phyloP scores from a whole-genome alignment of 805 yeast genomes.

The Candida montana region DNA sequence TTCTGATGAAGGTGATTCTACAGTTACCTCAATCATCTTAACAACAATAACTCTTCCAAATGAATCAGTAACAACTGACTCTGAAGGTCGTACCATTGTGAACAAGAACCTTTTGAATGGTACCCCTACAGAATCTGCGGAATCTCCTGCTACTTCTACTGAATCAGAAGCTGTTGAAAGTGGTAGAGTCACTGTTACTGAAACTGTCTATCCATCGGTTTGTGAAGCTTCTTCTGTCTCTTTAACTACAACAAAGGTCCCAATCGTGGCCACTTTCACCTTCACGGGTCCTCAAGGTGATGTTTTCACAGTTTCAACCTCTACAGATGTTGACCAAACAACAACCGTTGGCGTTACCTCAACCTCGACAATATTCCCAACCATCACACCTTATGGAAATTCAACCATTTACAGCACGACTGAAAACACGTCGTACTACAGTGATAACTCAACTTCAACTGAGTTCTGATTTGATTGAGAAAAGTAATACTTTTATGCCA shows the following conservation, averaged over 20 bases:
- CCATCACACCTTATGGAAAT: constrained; percentile 24
- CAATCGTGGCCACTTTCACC: constrained; percentile 23
- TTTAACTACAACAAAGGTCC: constrained; percentile 7
- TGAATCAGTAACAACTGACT: constrained; percentile 1
- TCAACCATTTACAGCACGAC: constrained; percentile 19
- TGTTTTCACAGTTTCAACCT: constrained; percentile 18
- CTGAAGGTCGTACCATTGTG: constrained; percentile 1
- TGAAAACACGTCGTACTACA: constrained; percentile 1
- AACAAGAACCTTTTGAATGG: not conserved
- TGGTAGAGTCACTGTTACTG: constrained; percentile 20
- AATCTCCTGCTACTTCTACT: constrained; percentile 3
- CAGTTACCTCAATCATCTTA: constrained; percentile 1
- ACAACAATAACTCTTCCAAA: constrained; percentile 3
- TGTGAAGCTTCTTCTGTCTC: constrained; percentile 4
- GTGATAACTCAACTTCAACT: not conserved
- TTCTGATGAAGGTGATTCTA: not conserved
- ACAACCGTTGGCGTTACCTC: constrained; percentile 20
- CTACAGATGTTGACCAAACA: constrained; percentile 24
- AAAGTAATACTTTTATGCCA: not conserved
- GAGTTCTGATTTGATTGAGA: not conserved
- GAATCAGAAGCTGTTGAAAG: constrained; percentile 3
- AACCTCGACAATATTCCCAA: constrained; percentile 11
- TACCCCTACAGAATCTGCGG: not conserved
- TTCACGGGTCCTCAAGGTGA: constrained; percentile 23
- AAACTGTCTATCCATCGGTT: constrained; percentile 17